A percentile compares a stretch with the other conserved stretches of the same genome.
phyloP scores from a whole-genome alignment of 2,329 filamentous ascomycete genomes.

The Fusarium praegraminearum region DNA sequence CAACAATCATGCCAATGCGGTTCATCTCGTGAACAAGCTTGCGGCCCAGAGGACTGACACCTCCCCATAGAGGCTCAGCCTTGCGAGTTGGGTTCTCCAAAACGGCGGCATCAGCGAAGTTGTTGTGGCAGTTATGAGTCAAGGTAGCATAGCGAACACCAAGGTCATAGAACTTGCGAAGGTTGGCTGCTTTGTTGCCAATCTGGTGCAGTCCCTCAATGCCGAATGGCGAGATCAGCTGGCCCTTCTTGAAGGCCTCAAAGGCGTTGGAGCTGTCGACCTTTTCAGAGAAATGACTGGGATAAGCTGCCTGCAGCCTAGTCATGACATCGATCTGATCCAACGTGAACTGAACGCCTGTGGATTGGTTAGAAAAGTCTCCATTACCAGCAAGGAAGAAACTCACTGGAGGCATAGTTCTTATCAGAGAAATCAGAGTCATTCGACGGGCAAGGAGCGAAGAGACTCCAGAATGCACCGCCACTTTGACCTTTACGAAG shows the following conservation, averaged over 20 bases:
- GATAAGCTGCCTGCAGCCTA: slow-evolving; percentile 73
- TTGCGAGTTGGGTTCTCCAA: slow-evolving; percentile 63
- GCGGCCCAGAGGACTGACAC: slow-evolving; percentile 78
- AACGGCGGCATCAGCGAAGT: slow-evolving; percentile 86
- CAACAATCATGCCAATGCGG: slow-evolving; percentile 92
- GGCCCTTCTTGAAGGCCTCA: slow-evolving; percentile 68
- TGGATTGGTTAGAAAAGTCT: background rate
- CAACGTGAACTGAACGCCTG: slow-evolving; percentile 74
- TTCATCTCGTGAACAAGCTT: slow-evolving; percentile 89
- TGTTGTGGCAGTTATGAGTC: slow-evolving; percentile 94
- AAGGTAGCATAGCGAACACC: slow-evolving; percentile 90
- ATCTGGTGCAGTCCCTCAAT: slow-evolving; percentile 95
- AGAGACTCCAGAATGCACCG: slow-evolving; percentile 95
- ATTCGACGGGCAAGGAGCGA: slow-evolving; percentile 78
- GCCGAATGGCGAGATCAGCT: slow-evolving; percentile 81
- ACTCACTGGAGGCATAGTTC: slow-evolving; percentile 75
- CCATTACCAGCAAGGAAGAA: background rate
- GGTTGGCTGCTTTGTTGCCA: slow-evolving; percentile 81
- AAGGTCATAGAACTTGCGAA: slow-evolving; percentile 80
- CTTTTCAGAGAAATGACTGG: slow-evolving; percentile 75
- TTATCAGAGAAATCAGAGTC: slow-evolving; percentile 78
- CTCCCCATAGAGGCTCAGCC: slow-evolving; percentile 73
- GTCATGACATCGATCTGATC: slow-evolving; percentile 81
- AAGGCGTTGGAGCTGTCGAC: slow-evolving; percentile 71
- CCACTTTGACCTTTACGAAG: slow-evolving; percentile 78